Conservation (phyloP, 257 asterid genomes). For the Plantago elongata region DNA sequence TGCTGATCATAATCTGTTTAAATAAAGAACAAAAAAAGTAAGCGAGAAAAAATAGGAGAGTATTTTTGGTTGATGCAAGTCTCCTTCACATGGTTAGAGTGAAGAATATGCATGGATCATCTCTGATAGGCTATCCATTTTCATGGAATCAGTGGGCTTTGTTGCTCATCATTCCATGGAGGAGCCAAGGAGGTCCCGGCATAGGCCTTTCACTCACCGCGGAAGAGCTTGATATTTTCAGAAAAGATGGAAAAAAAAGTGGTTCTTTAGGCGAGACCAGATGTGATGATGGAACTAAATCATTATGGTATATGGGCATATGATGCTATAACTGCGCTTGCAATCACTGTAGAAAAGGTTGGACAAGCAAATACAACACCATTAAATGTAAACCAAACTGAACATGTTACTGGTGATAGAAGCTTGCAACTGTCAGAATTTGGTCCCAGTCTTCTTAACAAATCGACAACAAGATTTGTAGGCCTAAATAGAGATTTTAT, state of each 20-base stretch:
- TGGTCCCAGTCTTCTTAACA: slow-evolving; percentile 33
- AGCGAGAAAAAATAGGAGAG: neutral
- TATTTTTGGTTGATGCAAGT: neutral
- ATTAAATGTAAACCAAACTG: neutral
- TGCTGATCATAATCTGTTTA: slow-evolving; percentile 9
- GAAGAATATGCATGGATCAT: slow-evolving; percentile 54
- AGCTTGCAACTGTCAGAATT: slow-evolving; percentile 25
- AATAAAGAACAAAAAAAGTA: slow-evolving; percentile 19
- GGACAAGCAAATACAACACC: slow-evolving; percentile 8
- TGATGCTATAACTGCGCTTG: slow-evolving; percentile 47
- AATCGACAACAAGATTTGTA: slow-evolving; percentile 28
- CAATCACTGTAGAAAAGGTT: slow-evolving; percentile 39
- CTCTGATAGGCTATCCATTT: slow-evolving; percentile 42
- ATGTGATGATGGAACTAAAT: slow-evolving; percentile 30
- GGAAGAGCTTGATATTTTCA: slow-evolving; percentile 34
- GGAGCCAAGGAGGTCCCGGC: slow-evolving; percentile 39
- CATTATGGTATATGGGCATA: slow-evolving; percentile 50
- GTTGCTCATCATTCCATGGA: slow-evolving; percentile 44
- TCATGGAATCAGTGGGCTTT: no score
- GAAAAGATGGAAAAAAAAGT: slow-evolving; percentile 40
- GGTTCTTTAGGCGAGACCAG: slow-evolving; percentile 13
- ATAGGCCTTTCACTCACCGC: slow-evolving; percentile 31
- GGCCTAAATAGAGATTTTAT: slow-evolving; percentile 49
- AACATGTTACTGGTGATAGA: slow-evolving; percentile 10
- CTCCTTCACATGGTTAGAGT: slow-evolving; percentile 27